Base-by-base conservation (phyloP, 768 basidiomycete genomes). In the Cystofilobasidium ferigula region DNA sequence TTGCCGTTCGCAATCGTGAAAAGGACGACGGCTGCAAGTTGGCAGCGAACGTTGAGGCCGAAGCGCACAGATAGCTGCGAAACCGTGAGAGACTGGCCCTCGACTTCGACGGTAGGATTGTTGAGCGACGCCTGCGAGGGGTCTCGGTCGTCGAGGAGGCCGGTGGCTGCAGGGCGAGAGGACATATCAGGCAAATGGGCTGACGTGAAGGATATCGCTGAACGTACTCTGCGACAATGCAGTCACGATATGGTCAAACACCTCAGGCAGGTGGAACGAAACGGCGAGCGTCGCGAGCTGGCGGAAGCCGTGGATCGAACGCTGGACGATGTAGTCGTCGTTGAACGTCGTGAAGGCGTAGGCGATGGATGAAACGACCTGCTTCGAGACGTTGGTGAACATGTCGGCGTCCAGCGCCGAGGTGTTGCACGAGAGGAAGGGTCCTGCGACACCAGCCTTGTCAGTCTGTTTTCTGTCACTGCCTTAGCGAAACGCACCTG, bases 1-100 rank as follows among this genome's bases (percentile, higher is more conserved):
- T 98, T 93, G 14, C 91, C 88, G 71, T 98, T 97, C 20, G 95
- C 89, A 57, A 98, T 94, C 69, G 93, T 93, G 79, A 99, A 99
- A 60, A 99, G 77, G 12, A 98, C 90, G 30, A 99, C 94, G 18
- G 94, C 92, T 40, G 95, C 94, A 28, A 99, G 80, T 73, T 99
- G 95, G 12, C 88, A 88, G 74, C 89, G 87, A 79, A 97, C 88
- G 74, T 92, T 92, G 45, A 86, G 91, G 34, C 95, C 95, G 74
- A 99, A 97, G 67, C 84, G 86, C 59, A 98, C 86, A 0, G 94
- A 92, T 61, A 98, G 77, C 9, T 88, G 86, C 1, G 93, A 97
- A 30, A 99, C 87, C 0, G 92, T 95, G 61, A 97, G 78, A 6
- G 84, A 82, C 70, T 93, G 90, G 1, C 86, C 86, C 71, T 98